Base-by-base conservation (phyloP, 768 basidiomycete genomes). In the Naganishia friedmannii region DNA sequence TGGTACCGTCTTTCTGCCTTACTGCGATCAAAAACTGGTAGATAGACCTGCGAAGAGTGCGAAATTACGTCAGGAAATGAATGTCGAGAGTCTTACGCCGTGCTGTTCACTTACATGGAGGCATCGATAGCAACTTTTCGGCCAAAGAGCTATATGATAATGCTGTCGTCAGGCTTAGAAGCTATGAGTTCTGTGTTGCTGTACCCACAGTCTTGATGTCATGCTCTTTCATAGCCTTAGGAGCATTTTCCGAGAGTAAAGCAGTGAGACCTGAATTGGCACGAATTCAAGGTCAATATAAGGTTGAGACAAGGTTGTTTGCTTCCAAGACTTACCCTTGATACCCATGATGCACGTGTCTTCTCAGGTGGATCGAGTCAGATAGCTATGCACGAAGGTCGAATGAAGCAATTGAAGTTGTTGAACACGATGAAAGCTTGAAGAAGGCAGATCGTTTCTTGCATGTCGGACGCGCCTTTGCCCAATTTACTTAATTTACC, bases 101-200 rank as follows among this genome's bases (percentile, higher is more conserved):
- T 54, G 53, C 71, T 72, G 42, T 54, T 75, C 72, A 73, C 79
- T 76, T 34, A 79, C 81, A 82, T 82, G 10, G 79, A 80, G 78
- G 96, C 96, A 85, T 99, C 96, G 74, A 99, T 92, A 70, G 95
- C 95, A 74, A 98, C 93, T 84, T 97, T 98, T 75, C 96, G 88
- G 1, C 96, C 95, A 74, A 99, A 98, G 53, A 99, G 88, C 29
- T 72, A 23, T 1, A 32, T 8, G 46, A 10, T 15, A 32, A 26
- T 21, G 46, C 17, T 21, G n/a, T 26, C 2, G 31, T 37, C 28
- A 68, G 21, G 34, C 34, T 31, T 10, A 17, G 12, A 34, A 29
- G 67, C 65, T 29, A 26, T 37, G 12, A 12, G 34, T 7, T 15
- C 29, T 10, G 26, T 29, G 32, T 46, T 17, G 9, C 21, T 21